These are phyloP conservation scores for Gleditsia sinensis DNA, from an alignment of 306 rosid genomes.

Conservation along the genomic window DNA sequence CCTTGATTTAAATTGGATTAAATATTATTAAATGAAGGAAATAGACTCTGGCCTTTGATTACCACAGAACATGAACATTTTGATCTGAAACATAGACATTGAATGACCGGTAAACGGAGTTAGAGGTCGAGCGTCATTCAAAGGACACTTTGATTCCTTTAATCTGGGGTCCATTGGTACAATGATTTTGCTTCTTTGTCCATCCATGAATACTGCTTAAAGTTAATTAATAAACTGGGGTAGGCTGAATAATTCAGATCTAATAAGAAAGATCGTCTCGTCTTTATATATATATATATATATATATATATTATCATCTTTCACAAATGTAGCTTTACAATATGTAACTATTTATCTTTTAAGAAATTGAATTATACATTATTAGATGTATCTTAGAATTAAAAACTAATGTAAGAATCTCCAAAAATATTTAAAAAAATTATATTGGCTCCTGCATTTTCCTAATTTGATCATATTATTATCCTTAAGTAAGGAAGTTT, in stretches of 20 bases:
- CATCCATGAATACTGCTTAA: neutral
- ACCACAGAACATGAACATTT: slow-evolving; percentile 16
- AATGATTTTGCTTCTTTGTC: slow-evolving; percentile 28
- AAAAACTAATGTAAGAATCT: too few species aligned
- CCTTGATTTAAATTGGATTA: neutral
- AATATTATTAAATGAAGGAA: neutral
- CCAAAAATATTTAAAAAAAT: too few species aligned
- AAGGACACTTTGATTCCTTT: slow-evolving; percentile 26
- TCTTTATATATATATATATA: too few species aligned
- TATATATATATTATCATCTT: too few species aligned
- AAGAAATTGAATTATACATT: too few species aligned
- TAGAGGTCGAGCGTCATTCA: slow-evolving; percentile 25
- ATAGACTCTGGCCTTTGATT: neutral
- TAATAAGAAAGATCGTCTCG: neutral
- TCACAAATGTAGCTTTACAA: neutral
- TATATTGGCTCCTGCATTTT: too few species aligned
- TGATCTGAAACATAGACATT: neutral
- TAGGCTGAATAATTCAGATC: neutral
- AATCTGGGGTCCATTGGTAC: slow-evolving; percentile 20
- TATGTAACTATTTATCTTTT: too few species aligned
- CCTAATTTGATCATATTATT: too few species aligned
- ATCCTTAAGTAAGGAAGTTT: too few species aligned
- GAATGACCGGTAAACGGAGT: slow-evolving; percentile 20
- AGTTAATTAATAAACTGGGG: neutral
- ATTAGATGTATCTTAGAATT: too few species aligned